Conservation (phyloP, 2,329 filamentous ascomycete species). For the Sordariomycetes sp. region DNA sequence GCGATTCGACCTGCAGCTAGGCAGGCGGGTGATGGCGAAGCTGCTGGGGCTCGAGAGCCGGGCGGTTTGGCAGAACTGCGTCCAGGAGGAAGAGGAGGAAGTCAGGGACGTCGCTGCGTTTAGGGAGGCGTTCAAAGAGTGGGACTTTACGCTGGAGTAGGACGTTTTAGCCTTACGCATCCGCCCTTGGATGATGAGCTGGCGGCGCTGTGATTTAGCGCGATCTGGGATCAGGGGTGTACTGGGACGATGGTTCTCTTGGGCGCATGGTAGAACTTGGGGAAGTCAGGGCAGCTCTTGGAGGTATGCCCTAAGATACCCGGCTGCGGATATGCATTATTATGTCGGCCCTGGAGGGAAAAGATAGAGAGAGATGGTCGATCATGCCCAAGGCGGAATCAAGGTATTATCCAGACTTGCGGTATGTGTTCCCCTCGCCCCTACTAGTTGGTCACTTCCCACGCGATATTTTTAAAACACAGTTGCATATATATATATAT, state of each 20-base stretch:
- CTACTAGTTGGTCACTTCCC: no score
- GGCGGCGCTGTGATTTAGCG: background rate
- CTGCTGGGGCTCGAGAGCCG: conserved; percentile 69
- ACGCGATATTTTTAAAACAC: no score
- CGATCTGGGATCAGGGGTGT: background rate
- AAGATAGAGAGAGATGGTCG: background rate
- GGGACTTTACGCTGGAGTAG: conserved; percentile 62
- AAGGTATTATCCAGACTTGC: background rate
- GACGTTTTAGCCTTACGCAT: background rate
- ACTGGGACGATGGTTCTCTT: background rate
- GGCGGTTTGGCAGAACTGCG: conserved; percentile 77
- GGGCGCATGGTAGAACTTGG: background rate
- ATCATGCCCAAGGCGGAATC: background rate
- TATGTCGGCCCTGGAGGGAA: background rate
- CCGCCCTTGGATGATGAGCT: background rate
- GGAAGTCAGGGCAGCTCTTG: background rate
- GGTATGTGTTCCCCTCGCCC: no score
- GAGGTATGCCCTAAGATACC: background rate
- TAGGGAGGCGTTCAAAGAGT: conserved; percentile 70
- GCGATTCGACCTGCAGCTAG: conserved; percentile 86
- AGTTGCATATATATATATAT: no score
- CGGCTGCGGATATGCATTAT: background rate
- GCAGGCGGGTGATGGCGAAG: conserved; percentile 78
- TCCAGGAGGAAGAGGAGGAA: conserved; percentile 69
- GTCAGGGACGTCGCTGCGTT: conserved; percentile 67